Percentiles rank a stretch among this genome's conserved stretches.
These are phyloP conservation scores for Argentina anserina DNA, from an alignment of 306 rosid genomes.

Conservation along the genomic window DNA sequence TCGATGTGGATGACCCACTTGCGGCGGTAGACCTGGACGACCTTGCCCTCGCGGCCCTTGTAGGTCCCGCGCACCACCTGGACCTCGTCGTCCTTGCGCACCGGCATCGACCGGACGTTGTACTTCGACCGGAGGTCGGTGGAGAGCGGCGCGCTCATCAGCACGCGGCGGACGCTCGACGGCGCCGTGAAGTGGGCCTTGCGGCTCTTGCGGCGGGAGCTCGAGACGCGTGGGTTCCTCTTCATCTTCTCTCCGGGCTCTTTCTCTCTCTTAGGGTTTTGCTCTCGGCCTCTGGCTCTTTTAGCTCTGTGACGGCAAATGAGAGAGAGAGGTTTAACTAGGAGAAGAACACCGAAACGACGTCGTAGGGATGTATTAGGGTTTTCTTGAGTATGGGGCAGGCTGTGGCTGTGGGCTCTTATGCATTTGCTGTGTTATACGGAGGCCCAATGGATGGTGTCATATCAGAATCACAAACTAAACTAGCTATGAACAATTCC, in stretches of 20 bases:
- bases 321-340: slow-evolving; percentile 1
- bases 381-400: neutral
- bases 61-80: slow-evolving; percentile 84
- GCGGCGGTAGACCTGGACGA: slow-evolving; percentile 87
- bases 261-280: neutral
- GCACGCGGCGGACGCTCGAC: slow-evolving; percentile 78
- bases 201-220: slow-evolving; percentile 91
- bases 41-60: slow-evolving; percentile 95
- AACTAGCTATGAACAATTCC: no score
- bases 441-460: no score
- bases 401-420: neutral
- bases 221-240: slow-evolving; percentile 79
- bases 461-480: no score
- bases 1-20: slow-evolving; percentile 96
- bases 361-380: neutral
- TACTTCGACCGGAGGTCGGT: slow-evolving; percentile 76
- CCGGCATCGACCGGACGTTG: slow-evolving; percentile 86
- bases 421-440: neutral
- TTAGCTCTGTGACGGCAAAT: slow-evolving; percentile 1
- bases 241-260: slow-evolving; percentile 45
- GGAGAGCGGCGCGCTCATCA: slow-evolving; percentile 92
- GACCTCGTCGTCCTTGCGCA: slow-evolving; percentile 93
- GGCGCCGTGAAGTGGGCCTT: slow-evolving; percentile 98
- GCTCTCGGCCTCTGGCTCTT: slow-evolving; percentile 1
- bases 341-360: neutral